These are phyloP conservation scores for Viola odorata DNA, from an alignment of 345 rosid species.

Conservation along the genomic window DNA sequence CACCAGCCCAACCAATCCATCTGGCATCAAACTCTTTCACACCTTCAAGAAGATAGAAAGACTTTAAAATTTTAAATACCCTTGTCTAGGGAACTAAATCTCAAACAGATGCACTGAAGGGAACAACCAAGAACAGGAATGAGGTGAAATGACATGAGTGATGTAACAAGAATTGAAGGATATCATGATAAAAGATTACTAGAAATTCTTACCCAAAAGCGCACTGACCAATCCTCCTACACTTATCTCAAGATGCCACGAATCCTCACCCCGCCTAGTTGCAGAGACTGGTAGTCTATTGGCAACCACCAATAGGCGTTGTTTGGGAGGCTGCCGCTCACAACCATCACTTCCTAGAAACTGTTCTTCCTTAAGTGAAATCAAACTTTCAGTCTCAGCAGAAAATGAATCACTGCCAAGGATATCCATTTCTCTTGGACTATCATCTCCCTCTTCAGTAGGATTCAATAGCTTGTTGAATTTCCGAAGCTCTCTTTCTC, in stretches of 20 bases:
- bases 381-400: conserved; percentile 21
- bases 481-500: conserved; percentile 47
- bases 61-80: background rate
- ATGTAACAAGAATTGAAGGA: background rate
- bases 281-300: conserved; percentile 59
- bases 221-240: conserved; percentile 56
- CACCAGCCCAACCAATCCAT: conserved; percentile 74
- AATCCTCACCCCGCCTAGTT: conserved; percentile 34
- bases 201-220: conserved; percentile 41
- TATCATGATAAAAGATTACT: background rate
- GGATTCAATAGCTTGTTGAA: conserved; percentile 18
- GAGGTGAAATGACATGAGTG: background rate
- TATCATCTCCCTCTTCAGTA: conserved; percentile 23
- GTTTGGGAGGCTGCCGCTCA: conserved; percentile 34
- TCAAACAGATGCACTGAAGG: background rate
- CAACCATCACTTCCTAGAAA: conserved; percentile 14
- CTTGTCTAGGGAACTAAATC: conserved; percentile 5
- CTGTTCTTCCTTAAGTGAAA: conserved; percentile 25
- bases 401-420: conserved; percentile 16
- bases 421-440: conserved; percentile 20
- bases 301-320: conserved; percentile 53
- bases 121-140: background rate
- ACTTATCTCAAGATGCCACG: conserved; percentile 53
- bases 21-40: conserved; percentile 53
- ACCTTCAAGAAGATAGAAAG: conserved; percentile 28